These are phyloP conservation scores for Kockiozyma suomiensis DNA, from an alignment of 805 yeast genomes.

Conservation along the genomic window DNA sequence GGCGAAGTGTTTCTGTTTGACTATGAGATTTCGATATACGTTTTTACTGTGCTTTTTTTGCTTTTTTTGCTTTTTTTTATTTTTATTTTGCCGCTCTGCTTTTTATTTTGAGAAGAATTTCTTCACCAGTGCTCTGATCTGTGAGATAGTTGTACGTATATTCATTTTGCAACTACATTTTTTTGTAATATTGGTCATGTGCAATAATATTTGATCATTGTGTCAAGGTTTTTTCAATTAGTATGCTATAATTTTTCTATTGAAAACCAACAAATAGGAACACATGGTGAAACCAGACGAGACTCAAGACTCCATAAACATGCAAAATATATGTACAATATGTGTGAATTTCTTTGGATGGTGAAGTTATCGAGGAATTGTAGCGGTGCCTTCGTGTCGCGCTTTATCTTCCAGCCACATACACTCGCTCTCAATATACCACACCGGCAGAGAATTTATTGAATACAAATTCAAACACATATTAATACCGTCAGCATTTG, in stretches of 20 bases:
- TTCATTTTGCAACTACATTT: neutral
- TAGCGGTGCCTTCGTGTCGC: neutral
- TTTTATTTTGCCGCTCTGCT: neutral
- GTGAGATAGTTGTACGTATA: conserved; percentile 1
- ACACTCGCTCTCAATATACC: conserved; percentile 29
- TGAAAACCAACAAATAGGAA: too few relatives aligned
- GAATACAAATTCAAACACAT: neutral
- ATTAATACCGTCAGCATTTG: neutral
- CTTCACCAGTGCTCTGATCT: neutral
- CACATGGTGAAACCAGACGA: too few relatives aligned
- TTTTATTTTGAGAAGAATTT: neutral
- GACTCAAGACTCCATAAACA: neutral
- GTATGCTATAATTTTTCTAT: neutral
- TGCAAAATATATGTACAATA: neutral
- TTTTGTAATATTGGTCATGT: neutral
- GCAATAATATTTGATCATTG: neutral
- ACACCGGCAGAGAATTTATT: conserved; percentile 19
- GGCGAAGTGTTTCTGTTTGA: too few relatives aligned
- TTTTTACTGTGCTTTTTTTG: neutral
- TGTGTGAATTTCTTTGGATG: too few relatives aligned
- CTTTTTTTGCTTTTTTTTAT: neutral
- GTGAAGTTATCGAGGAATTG: too few relatives aligned
- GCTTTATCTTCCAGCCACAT: conserved; percentile 29
- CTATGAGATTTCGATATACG: too few relatives aligned
- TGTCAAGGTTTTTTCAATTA: neutral